Base-by-base conservation (phyloP, 257 asterid species). In the Nyctanthes arbortristis region DNA sequence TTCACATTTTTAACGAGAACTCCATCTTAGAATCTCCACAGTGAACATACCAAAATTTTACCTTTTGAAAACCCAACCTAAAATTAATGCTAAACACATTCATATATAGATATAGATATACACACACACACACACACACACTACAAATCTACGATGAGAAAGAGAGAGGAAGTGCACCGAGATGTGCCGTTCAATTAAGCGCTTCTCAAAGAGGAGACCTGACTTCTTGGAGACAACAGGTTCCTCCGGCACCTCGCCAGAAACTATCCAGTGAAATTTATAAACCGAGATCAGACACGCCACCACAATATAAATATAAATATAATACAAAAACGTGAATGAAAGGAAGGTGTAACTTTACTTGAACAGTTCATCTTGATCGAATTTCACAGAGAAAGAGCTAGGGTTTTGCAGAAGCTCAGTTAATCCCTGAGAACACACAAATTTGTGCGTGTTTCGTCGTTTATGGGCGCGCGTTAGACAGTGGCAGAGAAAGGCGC, bases 211-310 rank as follows among this genome's bases (percentile, higher is more conserved):
- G 7, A 94, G 95, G 5, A 89, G 90, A 3, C 99, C 99, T 7
- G 96, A 85, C 66, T 73, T 80, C 71, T 73, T 83, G 24, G 99
- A 84, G 68, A 92, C 93, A 61, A 91, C 98, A 30, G 98, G 96
- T 61, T 94, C 97, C 86, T 89, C 99, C 88, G 98, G 99, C 82
- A 91, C 97, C 88, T 94, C 99, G 78, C 99, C 99, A 75, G 99
- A 91, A 86, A 94, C 99, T 94, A 84, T 9, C 71, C 28, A 9
- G 34, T 57, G 45, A 60, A 27, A 22, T 37, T 36, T n/a, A 20
- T 56, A 70, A 28, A 62, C 8, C 59, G 34, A 69, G 65, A 63
- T 81, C 78, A 81, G 79, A 77, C 60, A 67, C 68, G 54, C 59
- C 11, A 39, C 64, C 67, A 52, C n/a, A n/a, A n/a, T n/a, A n/a